Base-by-base conservation (phyloP, 805 yeast genomes). In the Metschnikowia dekortorum region DNA sequence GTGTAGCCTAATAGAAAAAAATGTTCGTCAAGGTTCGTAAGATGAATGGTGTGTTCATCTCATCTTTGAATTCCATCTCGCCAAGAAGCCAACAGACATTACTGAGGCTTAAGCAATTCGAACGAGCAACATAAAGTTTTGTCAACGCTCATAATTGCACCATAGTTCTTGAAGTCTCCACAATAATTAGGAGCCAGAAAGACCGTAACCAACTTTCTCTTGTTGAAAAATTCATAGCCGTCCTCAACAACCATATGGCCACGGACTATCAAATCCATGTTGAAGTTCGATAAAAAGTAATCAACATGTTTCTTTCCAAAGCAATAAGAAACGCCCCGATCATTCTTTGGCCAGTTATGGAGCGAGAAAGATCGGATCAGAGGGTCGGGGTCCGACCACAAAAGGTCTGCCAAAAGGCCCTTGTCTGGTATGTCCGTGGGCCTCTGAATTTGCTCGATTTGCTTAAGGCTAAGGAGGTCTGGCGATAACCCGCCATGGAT, bases 231-330 rank as follows among this genome's bases (percentile, higher is more conserved):
- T 63, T 87, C 94, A 63, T 87, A 87, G 2, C 95, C 95, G 63
- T 87, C 92, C 64, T 87, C 92, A 36, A 87, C 95, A 41, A 87
- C 94, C 95, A 87, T 87, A 64, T 87, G 95, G 7, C 92, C 95
- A 60, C 95, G 72, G 42, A 86, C 88, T 54, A 87, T 81, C 62
- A 87, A 69, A 67, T 87, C 95, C 68, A 87, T 83, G 48, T 83
- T 81, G 64, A 87, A 86, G 36, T 74, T 73, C 45, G 77, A 69
- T 59, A 85, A 80, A 62, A 87, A 87, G 56, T 78, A 74, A 58
- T 83, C 85, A n/a, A 87, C 88, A 47, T 85, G 85, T 47, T 79
- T 84, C 56, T 80, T 82, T 42, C 87, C 87, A 64, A 87, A 87
- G 61, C 89, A 81, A 61, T 83, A 87, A 5, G 89, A 83, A 2